Evolutionary conservation across 768 basidiomycete genomes (phyloP).

Genomic region (Termitomyces sp.): DNA sequence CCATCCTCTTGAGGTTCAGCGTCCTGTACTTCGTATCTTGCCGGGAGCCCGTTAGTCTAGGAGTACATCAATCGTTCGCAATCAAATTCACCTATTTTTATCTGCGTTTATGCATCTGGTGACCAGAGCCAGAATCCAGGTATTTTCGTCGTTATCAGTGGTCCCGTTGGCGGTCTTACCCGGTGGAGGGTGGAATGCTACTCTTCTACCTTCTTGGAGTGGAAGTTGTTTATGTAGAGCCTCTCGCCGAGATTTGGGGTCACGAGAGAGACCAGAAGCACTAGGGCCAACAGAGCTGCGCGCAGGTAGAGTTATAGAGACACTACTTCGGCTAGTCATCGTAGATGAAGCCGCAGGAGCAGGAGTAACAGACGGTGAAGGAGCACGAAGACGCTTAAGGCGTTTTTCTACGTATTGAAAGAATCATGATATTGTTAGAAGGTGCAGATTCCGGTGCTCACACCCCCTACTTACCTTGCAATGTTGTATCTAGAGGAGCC

Average conservation of each 20-base stretch:
- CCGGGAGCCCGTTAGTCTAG: background rate
- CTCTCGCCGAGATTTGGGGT: constrained; percentile 66
- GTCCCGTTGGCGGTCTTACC: constrained; percentile 44
- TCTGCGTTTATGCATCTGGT: constrained; percentile 68
- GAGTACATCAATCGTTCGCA: background rate
- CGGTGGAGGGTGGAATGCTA: constrained; percentile 73
- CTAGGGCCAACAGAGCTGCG: constrained; percentile 59
- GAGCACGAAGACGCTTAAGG: constrained; percentile 68
- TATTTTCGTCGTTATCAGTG: constrained; percentile 46
- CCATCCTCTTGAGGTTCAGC: constrained; percentile 82
- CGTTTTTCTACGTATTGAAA: constrained; percentile 55
- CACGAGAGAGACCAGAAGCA: constrained; percentile 51
- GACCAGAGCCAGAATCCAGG: constrained; percentile 81
- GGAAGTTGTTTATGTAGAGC: constrained; percentile 59
- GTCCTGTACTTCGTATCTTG: constrained; percentile 84
- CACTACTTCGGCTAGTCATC: constrained; percentile 36
- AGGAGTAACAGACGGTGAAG: constrained; percentile 64
- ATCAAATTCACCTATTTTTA: constrained; percentile 54
- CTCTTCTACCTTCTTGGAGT: constrained; percentile 70
- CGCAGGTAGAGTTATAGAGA: constrained; percentile 56
- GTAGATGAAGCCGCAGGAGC: constrained; percentile 32
- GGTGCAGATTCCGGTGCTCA: background rate
- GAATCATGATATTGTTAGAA: background rate
- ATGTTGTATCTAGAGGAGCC: constrained; percentile 53
- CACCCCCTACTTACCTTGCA: constrained; percentile 56